These are phyloP conservation scores for Zanthoxylum bungeanum DNA, from an alignment of 345 rosid genomes.

Conservation along the genomic window DNA sequence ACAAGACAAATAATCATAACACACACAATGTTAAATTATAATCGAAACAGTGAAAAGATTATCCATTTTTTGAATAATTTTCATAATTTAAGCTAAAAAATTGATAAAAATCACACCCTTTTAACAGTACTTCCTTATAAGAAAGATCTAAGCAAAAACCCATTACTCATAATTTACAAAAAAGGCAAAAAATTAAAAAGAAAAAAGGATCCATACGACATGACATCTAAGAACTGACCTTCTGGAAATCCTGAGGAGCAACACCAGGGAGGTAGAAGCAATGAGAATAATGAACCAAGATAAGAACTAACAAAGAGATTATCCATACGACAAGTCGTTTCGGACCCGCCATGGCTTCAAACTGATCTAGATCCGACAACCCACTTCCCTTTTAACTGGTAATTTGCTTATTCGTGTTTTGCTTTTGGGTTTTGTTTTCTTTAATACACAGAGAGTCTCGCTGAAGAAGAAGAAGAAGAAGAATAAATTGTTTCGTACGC, in stretches of 20 bases:
- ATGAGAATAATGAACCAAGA: slow-evolving; percentile 22
- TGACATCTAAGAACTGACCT: slow-evolving; percentile 27
- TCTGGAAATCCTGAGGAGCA: slow-evolving; percentile 60
- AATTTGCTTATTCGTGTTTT: neutral
- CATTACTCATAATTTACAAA: neutral
- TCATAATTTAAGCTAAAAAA: neutral
- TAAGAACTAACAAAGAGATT: slow-evolving; percentile 17
- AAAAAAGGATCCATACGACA: neutral
- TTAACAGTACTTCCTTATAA: neutral
- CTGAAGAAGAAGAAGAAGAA: neutral
- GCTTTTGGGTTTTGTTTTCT: neutral
- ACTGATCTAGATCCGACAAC: slow-evolving; percentile 15
- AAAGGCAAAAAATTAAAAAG: neutral
- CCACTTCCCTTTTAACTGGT: slow-evolving; percentile 11
- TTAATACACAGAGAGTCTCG: slow-evolving; percentile 10
- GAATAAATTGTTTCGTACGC: neutral
- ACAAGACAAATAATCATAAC: neutral
- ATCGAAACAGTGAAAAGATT: neutral
- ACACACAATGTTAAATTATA: neutral
- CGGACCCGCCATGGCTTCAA: slow-evolving; percentile 36
- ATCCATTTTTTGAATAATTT: neutral
- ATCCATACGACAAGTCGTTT: slow-evolving; percentile 27
- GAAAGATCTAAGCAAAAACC: slow-evolving; percentile 7
- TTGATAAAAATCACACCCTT: neutral
- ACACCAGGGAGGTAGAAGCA: slow-evolving; percentile 81